Conservation (phyloP, 345 rosid species). For the Barbarea vulgaris region DNA sequence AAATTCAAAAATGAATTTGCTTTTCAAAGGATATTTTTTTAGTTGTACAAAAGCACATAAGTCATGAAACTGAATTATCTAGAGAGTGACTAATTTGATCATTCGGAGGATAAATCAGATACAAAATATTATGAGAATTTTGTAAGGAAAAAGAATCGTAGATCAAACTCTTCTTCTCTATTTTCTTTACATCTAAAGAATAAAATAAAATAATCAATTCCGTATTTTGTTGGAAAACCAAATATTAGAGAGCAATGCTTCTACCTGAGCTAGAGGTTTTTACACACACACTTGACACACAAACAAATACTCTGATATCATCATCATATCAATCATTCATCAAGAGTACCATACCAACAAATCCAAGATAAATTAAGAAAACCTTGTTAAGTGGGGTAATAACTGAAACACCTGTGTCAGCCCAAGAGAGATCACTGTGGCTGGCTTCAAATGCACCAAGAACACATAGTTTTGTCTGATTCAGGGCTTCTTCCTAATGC, state of each 20-base stretch:
- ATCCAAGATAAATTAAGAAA: constrained; percentile 25
- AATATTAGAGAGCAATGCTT: constrained; percentile 25
- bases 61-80: neutral
- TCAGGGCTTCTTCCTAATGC: constrained; percentile 44
- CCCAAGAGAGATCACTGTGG: constrained; percentile 5
- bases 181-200: constrained; percentile 28
- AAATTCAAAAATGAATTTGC: neutral
- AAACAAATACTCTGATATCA: neutral
- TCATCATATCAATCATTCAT: constrained; percentile 12
- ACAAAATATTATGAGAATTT: neutral
- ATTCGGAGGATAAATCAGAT: neutral
- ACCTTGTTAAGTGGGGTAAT: constrained; percentile 28
- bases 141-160: neutral
- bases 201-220: constrained; percentile 11
- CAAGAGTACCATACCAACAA: constrained; percentile 31
- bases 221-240: constrained; percentile 1
- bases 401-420: constrained; percentile 18
- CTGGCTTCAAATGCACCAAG: constrained; percentile 1
- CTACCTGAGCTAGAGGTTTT: constrained; percentile 31
- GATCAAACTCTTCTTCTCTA: constrained; percentile 21
- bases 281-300: constrained; percentile 12
- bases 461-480: constrained; percentile 5
- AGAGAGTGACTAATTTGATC: neutral
- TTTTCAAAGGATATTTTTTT: neutral
- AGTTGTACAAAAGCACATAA: neutral